Percentiles rank a stretch among this genome's conserved stretches.
phyloP scores from a whole-genome alignment of 495 filamentous ascomycete species.

The Podospora appendiculata region DNA sequence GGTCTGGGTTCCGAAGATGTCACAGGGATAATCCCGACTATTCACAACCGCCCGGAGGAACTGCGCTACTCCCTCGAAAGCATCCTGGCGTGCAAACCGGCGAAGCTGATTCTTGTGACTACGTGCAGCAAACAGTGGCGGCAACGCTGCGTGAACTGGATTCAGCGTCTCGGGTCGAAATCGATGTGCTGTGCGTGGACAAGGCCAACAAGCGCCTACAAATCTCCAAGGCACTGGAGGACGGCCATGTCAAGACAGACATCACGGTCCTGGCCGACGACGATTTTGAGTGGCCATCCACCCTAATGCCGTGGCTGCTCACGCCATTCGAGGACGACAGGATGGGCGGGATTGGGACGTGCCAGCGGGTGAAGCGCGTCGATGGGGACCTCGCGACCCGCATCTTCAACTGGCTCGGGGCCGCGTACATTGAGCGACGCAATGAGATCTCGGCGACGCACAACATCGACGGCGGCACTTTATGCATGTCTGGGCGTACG shows the following conservation, averaged over 20 bases:
- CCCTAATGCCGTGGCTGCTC: conserved; percentile 74
- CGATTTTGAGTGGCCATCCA: conserved; percentile 76
- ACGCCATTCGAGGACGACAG: conserved; percentile 72
- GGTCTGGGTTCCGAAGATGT: conserved; percentile 44
- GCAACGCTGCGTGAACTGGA: conserved; percentile 24
- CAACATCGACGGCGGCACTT: conserved; percentile 76
- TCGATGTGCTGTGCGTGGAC: conserved; percentile 35
- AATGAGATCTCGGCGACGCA: conserved; percentile 86
- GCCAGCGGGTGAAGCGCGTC: conserved; percentile 66
- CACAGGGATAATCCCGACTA: conserved; percentile 50
- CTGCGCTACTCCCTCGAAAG: conserved; percentile 43
- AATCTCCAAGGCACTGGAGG: conserved; percentile 70
- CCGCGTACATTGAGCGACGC: conserved; percentile 72
- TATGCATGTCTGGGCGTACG: conserved; percentile 81
- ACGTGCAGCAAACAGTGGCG: conserved; percentile 44
- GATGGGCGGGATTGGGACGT: conserved; percentile 77
- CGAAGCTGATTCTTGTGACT: conserved; percentile 47
- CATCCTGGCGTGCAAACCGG: conserved; percentile 44
- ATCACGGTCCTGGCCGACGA: conserved; percentile 83
- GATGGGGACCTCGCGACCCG: conserved; percentile 48
- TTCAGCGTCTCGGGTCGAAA: conserved; percentile 12
- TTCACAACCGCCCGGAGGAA: conserved; percentile 46
- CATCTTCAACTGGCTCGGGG: conserved; percentile 73
- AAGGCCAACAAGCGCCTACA: conserved; percentile 72
- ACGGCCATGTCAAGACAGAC: conserved; percentile 53